phyloP scores from a whole-genome alignment of 345 rosid species.

The Syzygium oleosum region DNA sequence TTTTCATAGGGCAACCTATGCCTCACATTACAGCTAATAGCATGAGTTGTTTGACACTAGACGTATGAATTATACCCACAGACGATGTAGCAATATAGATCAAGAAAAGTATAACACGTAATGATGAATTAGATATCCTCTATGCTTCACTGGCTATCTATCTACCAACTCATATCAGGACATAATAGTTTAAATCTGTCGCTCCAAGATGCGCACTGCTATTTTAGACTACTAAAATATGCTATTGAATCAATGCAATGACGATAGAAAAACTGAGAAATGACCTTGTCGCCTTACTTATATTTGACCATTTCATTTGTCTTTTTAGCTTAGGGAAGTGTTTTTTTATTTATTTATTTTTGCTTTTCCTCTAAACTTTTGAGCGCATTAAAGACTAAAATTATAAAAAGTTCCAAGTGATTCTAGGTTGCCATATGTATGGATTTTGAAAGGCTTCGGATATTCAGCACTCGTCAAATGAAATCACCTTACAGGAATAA shows the following conservation, averaged over 20 bases:
- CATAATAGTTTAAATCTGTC: not conserved
- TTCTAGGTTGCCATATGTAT: not conserved
- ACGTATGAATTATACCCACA: not conserved
- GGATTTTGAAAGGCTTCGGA: not conserved
- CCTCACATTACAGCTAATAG: not conserved
- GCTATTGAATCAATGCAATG: not conserved
- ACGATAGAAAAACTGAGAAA: not conserved
- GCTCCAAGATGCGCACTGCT: not conserved
- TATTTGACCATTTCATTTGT: not conserved
- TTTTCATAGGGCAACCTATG: too few species aligned
- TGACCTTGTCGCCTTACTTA: not conserved
- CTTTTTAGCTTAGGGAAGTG: not conserved
- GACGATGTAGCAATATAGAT: not conserved
- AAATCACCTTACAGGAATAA: not conserved
- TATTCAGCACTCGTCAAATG: not conserved
- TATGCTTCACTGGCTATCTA: not conserved
- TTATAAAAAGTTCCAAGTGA: not conserved
- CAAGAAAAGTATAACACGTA: not conserved
- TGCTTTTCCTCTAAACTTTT: not conserved
- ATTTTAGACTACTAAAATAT: not conserved
- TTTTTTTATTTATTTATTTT: not conserved
- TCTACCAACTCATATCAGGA: not conserved
- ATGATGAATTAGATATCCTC: not conserved
- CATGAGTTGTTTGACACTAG: not conserved
- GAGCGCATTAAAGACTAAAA: not conserved